Evolutionary conservation across 106 monocot genomes (phyloP).

Genomic region (Apostasia ramifera): DNA sequence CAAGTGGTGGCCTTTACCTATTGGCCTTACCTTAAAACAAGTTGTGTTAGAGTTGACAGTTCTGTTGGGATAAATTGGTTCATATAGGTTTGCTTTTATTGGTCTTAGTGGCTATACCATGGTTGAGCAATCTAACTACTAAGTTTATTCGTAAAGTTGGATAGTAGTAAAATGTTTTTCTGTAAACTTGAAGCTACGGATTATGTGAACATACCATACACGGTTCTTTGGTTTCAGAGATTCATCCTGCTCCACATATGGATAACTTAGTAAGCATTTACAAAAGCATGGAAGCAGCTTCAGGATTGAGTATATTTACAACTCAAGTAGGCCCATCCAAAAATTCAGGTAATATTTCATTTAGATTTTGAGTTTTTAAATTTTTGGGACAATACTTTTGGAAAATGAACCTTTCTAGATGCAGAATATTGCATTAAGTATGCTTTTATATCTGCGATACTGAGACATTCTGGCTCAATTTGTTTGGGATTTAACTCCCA

Average conservation of each 20-base stretch:
- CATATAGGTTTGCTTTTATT: too few relatives aligned
- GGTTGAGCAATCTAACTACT: too few relatives aligned
- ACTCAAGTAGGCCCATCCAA: conserved; percentile 44
- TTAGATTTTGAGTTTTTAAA: background rate
- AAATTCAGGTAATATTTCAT: conserved; percentile 30
- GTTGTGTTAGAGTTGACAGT: too few relatives aligned
- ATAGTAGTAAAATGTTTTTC: background rate
- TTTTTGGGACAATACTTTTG: too few relatives aligned
- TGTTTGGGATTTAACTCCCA: too few relatives aligned
- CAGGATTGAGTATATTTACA: conserved; percentile 49
- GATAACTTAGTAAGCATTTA: conserved; percentile 84
- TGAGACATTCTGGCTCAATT: too few relatives aligned
- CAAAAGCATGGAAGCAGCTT: conserved; percentile 75
- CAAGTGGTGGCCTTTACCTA: too few relatives aligned
- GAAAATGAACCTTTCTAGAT: background rate
- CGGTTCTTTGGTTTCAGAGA: conserved; percentile 34
- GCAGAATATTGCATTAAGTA: background rate
- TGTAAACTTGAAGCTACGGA: background rate
- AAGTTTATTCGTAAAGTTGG: too few relatives aligned
- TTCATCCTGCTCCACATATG: conserved; percentile 87
- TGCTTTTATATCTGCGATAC: too few relatives aligned
- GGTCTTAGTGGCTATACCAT: too few relatives aligned
- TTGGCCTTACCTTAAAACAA: too few relatives aligned
- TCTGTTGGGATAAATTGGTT: too few relatives aligned
- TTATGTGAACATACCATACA: background rate